A percentile compares a stretch with the other conserved stretches of the same genome.
phyloP scores from a whole-genome alignment of 805 yeast genomes.

The Yamadazyma sp. region DNA sequence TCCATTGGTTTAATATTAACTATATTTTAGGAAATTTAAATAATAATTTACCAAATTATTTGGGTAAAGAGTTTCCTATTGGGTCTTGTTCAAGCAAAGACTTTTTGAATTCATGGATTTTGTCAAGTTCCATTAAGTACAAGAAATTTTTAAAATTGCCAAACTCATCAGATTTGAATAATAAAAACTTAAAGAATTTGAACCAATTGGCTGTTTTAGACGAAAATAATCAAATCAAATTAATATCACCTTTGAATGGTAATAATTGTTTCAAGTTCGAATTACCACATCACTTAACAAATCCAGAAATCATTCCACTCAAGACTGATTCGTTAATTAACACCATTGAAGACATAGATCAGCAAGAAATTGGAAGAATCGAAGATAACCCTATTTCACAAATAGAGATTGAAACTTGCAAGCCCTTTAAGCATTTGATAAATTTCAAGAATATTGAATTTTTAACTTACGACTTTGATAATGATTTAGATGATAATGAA shows the following conservation, averaged over 20 bases:
- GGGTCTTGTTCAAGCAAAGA: conserved; percentile 9
- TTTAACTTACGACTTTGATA: conserved; percentile 23
- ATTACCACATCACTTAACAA: conserved; percentile 26
- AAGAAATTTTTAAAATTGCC: conserved; percentile 20
- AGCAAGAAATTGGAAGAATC: too few relatives aligned
- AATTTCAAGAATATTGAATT: conserved; percentile 29
- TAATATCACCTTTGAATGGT: conserved; percentile 39
- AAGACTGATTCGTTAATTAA: background rate
- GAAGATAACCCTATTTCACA: conserved; percentile 31
- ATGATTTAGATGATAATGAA: conserved; percentile 9
- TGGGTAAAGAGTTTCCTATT: conserved; percentile 14
- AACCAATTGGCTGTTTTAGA: conserved; percentile 36
- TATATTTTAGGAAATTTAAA: conserved; percentile 32
- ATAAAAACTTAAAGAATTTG: conserved; percentile 4
- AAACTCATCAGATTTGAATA: conserved; percentile 20
- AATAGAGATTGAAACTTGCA: conserved; percentile 56
- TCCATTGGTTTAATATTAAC: conserved; percentile 58
- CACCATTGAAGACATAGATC: too few relatives aligned
- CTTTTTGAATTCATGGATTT: conserved; percentile 44
- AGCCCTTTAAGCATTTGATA: conserved; percentile 32
- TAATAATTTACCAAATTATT: conserved; percentile 28
- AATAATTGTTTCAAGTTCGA: conserved; percentile 36
- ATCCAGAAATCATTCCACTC: conserved; percentile 4
- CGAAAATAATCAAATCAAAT: conserved; percentile 24
- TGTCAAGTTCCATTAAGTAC: conserved; percentile 25